These are phyloP conservation scores for Nemania abortiva DNA, from an alignment of 2,329 filamentous ascomycete species.

Conservation along the genomic window DNA sequence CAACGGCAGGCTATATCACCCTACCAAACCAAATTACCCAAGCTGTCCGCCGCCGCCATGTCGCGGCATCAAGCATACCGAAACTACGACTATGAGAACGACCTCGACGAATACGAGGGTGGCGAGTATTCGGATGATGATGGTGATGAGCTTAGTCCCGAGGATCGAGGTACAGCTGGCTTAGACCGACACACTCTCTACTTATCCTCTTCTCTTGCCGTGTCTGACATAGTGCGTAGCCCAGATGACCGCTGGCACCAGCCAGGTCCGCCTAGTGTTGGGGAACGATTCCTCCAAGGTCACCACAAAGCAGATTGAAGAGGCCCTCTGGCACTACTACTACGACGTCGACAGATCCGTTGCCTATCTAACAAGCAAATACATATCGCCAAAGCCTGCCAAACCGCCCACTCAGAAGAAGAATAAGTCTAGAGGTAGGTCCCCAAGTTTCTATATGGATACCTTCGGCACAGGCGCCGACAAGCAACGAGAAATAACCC, in stretches of 20 bases:
- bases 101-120: conserved; percentile 64
- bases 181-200: not conserved
- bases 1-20: too few species aligned
- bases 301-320: conserved; percentile 78
- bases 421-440: conserved; percentile 61
- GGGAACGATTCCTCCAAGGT: conserved; percentile 69
- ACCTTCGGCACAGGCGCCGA: conserved; percentile 31
- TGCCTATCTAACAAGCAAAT: conserved; percentile 79
- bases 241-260: conserved; percentile 72
- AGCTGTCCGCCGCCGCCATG: conserved; percentile 50
- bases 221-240: conserved; percentile 40
- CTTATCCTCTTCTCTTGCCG: conserved; percentile 2
- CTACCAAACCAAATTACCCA: too few species aligned
- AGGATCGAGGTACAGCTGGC: conserved; percentile 48
- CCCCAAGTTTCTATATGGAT: conserved; percentile 36
- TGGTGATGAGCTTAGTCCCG: conserved; percentile 57
- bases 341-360: conserved; percentile 91
- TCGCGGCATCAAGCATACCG: conserved; percentile 62
- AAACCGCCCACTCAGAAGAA: conserved; percentile 56
- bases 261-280: conserved; percentile 74
- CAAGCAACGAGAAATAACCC: conserved; percentile 16
- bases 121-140: conserved; percentile 58
- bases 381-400: conserved; percentile 59
- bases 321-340: conserved; percentile 95
- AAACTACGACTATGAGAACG: conserved; percentile 64